Evolutionary conservation across 768 basidiomycete genomes (phyloP), one percentile per base, ranked within the genome.

Genomic region (Tulasnella sp.): DNA sequence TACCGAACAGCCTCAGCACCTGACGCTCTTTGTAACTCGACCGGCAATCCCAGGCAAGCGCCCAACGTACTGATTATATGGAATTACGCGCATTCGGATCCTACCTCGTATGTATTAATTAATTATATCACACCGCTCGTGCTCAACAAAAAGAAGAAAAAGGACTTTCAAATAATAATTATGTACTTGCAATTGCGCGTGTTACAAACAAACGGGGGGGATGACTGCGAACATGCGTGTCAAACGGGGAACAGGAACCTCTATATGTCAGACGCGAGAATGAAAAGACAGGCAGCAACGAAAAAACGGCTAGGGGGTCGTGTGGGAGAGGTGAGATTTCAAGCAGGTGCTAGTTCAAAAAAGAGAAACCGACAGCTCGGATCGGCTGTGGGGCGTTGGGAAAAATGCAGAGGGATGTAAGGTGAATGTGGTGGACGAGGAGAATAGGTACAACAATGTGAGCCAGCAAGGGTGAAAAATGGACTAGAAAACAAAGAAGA

Each of bases 121-220:
- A 44, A 44, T 44, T 10, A 18, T 44, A 48, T 13, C 20, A 48
- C 48, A 5, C 48, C 48, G 18, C 48, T 48, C 48, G 48, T 20
- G 48, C 48, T 23, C 18, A 5, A 5, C 5, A 16, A 48, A 7
- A 48, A 48, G 0, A 20, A 23, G 20, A 48, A 48, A 20, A 16
- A 48, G 48, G 10, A 20, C 6, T 48, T 48, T 48, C 48, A 48
- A 44, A 29, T 61, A 61, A 61, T 61, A 61, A 61, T 26, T 1
- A 61, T 61, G 57, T 61, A 61, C 23, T 29, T 61, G 57, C n/a
- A 61, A 61, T 61, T 61, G 57, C 57, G 55, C 55, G 55, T 57
- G 55, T 20, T 57, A 57, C 55, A 57, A 57, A 57, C 55, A 61
- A 61, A 61, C 57, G 29, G 29, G 57, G 29, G 57, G 16, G 48